Evolutionary conservation across 352 stramenopile species (phyloP).

Genomic region (Thalassiosira pacifica): DNA sequence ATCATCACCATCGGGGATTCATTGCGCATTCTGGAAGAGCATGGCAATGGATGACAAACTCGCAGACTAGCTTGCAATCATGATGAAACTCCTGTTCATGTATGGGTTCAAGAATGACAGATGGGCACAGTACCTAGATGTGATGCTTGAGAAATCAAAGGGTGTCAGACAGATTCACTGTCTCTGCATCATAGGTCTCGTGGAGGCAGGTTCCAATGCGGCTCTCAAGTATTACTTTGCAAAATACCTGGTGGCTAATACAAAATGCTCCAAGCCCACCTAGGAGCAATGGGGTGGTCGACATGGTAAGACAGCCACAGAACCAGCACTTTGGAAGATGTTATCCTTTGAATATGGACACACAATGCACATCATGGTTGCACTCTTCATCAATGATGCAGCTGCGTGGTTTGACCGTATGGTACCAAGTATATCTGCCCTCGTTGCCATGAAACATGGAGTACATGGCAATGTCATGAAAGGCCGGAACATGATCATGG

Average conservation of each 20-base stretch:
- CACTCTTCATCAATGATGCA: background rate
- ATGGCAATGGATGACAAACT: slow-evolving; percentile 7
- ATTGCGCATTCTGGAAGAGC: slow-evolving; percentile 43
- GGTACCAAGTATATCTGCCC: background rate
- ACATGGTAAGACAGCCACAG: background rate
- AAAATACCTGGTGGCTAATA: slow-evolving; percentile 7
- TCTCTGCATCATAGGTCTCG: slow-evolving; percentile 59
- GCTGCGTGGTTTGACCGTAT: slow-evolving; percentile 4
- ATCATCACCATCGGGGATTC: slow-evolving; percentile 12
- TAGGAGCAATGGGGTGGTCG: background rate
- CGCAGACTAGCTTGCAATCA: slow-evolving; percentile 15
- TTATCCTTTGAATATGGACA: background rate
- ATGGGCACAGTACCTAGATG: slow-evolving; percentile 44
- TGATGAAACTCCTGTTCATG: slow-evolving; percentile 45
- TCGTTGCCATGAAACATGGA: slow-evolving; percentile 14
- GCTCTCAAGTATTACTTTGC: slow-evolving; percentile 28
- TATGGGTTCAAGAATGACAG: slow-evolving; percentile 31
- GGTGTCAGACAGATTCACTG: slow-evolving; percentile 46
- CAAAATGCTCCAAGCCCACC: background rate
- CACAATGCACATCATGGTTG: background rate
- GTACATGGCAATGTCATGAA: background rate
- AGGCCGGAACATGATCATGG: background rate
- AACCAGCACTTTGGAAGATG: too few species aligned
- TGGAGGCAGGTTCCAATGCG: slow-evolving; percentile 56
- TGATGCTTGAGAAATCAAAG: slow-evolving; percentile 58